Conservation (phyloP, 176 grass and related monocot species). For the Oryza rufipogon region DNA sequence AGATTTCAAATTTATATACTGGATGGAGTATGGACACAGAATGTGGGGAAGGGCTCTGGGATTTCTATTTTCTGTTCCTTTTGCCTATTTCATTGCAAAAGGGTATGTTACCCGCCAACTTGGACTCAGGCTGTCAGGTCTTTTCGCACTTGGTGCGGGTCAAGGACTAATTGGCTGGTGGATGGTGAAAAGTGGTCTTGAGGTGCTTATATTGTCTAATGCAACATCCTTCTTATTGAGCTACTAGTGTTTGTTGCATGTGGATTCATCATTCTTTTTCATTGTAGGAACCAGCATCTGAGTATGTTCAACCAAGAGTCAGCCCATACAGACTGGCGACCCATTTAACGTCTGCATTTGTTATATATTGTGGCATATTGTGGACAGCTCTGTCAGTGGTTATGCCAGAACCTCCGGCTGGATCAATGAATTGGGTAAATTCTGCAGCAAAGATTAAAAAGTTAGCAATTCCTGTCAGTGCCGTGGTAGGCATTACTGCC, state of each 20-base stretch:
- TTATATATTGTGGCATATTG: conserved; percentile 92
- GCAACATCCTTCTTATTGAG: conserved; percentile 18
- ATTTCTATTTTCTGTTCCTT: conserved; percentile 80
- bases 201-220: conserved; percentile 55
- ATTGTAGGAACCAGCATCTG: conserved; percentile 78
- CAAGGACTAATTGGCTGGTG: conserved; percentile 97
- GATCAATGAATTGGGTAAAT: conserved; percentile 70
- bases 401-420: conserved; percentile 79
- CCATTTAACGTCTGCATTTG: conserved; percentile 94
- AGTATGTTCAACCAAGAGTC: conserved; percentile 92
- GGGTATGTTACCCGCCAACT: conserved; percentile 92
- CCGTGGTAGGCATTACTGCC: conserved; percentile 81
- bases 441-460: conserved; percentile 79
- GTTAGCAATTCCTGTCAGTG: conserved; percentile 76
- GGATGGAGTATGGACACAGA: conserved; percentile 99
- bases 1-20: conserved; percentile 99
- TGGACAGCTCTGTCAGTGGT: conserved; percentile 95
- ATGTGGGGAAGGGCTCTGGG: conserved; percentile 97
- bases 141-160: conserved; percentile 83
- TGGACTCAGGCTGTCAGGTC: conserved; percentile 71
- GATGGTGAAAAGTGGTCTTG: conserved; percentile 99
- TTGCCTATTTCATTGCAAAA: conserved; percentile 85
- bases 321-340: conserved; percentile 93
- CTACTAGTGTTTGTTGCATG: conserved; percentile 23
- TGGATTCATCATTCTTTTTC: conserved; percentile 30